A percentile compares a stretch with the other conserved stretches of the same genome.
Conservation (phyloP, 2,329 filamentous ascomycete genomes). For the Microdochium bolleyi region DNA sequence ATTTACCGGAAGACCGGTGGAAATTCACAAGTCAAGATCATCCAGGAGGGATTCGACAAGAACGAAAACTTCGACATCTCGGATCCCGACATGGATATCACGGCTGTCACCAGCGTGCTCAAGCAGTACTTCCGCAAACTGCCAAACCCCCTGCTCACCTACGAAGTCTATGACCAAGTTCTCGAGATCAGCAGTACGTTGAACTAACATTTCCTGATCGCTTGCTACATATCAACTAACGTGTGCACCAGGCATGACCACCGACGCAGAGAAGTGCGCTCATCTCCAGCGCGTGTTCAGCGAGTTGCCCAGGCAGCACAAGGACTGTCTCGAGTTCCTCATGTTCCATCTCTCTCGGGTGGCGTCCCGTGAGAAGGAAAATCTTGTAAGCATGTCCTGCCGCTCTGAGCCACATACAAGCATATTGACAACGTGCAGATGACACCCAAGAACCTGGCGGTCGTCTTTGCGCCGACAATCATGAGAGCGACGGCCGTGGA, state of each 20-base stretch:
- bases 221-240: conserved; percentile 3
- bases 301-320: conserved; percentile 73
- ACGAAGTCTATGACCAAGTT: conserved; percentile 83
- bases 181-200: conserved; percentile 69
- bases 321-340: conserved; percentile 85
- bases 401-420: neutral
- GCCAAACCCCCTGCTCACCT: conserved; percentile 82
- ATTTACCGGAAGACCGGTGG: conserved; percentile 98
- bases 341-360: conserved; percentile 90
- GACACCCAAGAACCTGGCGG: conserved; percentile 91
- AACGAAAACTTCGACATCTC: conserved; percentile 85
- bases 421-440: conserved; percentile 47
- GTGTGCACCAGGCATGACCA: conserved; percentile 47
- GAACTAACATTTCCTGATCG: neutral
- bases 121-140: conserved; percentile 98
- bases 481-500: conserved; percentile 88
- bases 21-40: conserved; percentile 79
- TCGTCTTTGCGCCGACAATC: conserved; percentile 96
- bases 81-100: conserved; percentile 89
- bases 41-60: conserved; percentile 87
- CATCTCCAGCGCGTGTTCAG: conserved; percentile 68
- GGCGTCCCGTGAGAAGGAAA: conserved; percentile 73
- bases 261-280: conserved; percentile 58
- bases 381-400: conserved; percentile 55
- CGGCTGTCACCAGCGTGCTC: conserved; percentile 86